These are phyloP conservation scores for Argentina anserina DNA, from an alignment of 306 rosid species.

Conservation along the genomic window DNA sequence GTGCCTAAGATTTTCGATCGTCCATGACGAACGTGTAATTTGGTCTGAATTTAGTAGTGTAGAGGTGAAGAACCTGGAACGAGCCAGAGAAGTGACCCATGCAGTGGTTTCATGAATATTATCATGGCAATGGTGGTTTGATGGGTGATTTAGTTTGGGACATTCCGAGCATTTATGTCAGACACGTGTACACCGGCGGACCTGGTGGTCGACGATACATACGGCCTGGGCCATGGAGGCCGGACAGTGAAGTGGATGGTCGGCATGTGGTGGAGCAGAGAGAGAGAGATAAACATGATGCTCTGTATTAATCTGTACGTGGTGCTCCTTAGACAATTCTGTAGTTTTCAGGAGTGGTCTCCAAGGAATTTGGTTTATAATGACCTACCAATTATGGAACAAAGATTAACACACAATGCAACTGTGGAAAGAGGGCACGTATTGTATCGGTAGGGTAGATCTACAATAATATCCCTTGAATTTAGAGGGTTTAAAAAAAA, in stretches of 20 bases:
- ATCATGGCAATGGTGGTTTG: neutral
- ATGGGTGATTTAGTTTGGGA: neutral
- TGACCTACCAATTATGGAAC: conserved; percentile 3
- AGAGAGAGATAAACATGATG: too few relatives aligned
- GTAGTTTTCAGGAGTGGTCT: neutral
- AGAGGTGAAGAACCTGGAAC: too few relatives aligned
- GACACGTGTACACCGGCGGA: neutral
- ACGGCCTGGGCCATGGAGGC: conserved; percentile 6
- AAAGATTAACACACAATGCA: neutral
- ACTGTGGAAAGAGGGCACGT: neutral
- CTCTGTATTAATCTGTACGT: neutral
- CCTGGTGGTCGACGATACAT: neutral
- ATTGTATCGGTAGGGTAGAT: too few relatives aligned
- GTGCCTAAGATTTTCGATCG: too few relatives aligned
- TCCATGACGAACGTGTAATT: too few relatives aligned
- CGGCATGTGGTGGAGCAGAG: neutral
- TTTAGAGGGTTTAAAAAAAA: too few relatives aligned
- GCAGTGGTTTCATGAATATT: neutral
- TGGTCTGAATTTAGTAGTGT: too few relatives aligned
- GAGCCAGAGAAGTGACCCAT: too few relatives aligned
- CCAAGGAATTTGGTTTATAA: neutral
- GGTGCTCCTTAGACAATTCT: neutral
- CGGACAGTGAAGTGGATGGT: neutral
- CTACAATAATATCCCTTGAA: neutral
- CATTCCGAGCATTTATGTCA: neutral